Percentiles rank a stretch among this genome's conserved stretches.
Evolutionary conservation across 129 eudicot species (phyloP).

Genomic region (Logfia minima): DNA sequence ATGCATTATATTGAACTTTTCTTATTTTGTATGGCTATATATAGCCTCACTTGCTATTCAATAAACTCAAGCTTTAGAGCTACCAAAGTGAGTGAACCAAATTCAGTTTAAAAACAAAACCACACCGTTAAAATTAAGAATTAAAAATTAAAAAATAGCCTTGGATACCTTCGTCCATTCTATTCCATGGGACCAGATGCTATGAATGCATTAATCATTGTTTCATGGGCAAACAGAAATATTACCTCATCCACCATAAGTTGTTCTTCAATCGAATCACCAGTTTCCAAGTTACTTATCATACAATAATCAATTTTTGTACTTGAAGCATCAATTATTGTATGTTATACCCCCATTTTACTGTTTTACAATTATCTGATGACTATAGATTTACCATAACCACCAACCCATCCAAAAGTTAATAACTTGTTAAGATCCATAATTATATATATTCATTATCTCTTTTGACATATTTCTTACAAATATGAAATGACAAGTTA

Average conservation of each 20-base stretch:
- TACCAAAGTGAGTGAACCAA: no score
- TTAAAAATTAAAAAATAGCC: neutral
- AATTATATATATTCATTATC: neutral
- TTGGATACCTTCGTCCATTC: neutral
- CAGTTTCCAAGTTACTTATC: neutral
- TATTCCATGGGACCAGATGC: slow-evolving; percentile 7
- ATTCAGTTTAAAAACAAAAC: neutral
- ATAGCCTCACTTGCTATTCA: no score
- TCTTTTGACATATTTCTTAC: neutral
- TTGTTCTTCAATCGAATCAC: slow-evolving; percentile 14
- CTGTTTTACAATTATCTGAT: neutral
- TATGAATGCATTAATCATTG: slow-evolving; percentile 17
- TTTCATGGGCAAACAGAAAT: slow-evolving; percentile 19
- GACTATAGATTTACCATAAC: neutral
- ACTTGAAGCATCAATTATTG: neutral
- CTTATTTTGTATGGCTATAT: no score
- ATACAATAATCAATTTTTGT: neutral
- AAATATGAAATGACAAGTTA: neutral
- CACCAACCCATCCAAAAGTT: no score
- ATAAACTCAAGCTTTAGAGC: no score
- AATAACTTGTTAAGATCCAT: neutral
- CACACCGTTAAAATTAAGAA: no score
- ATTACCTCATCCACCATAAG: neutral
- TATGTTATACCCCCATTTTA: neutral
- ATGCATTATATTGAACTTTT: no score